Evolutionary conservation across 2,329 filamentous ascomycete genomes (phyloP).

Genomic region (Botrytis squamosa): DNA sequence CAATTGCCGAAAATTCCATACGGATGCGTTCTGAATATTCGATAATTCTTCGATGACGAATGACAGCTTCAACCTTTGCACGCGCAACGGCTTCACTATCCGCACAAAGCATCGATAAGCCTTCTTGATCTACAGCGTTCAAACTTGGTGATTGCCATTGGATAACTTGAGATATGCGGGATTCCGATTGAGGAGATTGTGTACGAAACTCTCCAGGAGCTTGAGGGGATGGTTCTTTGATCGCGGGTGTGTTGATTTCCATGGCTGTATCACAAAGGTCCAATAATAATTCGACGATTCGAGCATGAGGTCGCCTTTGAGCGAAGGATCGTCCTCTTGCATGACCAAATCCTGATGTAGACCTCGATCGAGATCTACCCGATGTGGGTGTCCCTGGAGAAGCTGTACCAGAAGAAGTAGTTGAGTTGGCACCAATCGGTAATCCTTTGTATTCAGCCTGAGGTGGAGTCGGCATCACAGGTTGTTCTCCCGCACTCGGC

Average conservation of each 20-base stretch:
- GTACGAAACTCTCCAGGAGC: conserved; percentile 78
- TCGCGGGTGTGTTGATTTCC: conserved; percentile 89
- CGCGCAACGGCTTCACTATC: conserved; percentile 85
- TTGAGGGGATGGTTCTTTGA: conserved; percentile 76
- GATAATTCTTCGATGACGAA: conserved; percentile 86
- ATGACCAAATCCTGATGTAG: conserved; percentile 70
- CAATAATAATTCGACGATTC: conserved; percentile 91
- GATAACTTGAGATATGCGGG: conserved; percentile 86
- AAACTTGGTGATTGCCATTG: conserved; percentile 96
- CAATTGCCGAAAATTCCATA: conserved; percentile 86
- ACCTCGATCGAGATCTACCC: conserved; percentile 67
- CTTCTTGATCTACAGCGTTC: conserved; percentile 90
- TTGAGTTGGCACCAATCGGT: conserved; percentile 68
- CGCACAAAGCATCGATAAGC: conserved; percentile 79
- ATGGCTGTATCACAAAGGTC: conserved; percentile 94
- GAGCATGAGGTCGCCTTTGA: conserved; percentile 80
- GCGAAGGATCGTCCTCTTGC: conserved; percentile 84
- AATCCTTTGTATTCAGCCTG: conserved; percentile 84
- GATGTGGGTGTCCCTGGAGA: conserved; percentile 66
- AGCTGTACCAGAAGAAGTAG: conserved; percentile 68
- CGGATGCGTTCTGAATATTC: conserved; percentile 96
- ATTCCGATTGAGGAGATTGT: conserved; percentile 94
- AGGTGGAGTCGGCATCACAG: conserved; percentile 45
- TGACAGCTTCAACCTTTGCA: conserved; percentile 88
- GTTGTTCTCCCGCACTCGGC: conserved; percentile 55